A percentile compares a stretch with the other conserved stretches of the same genome.
Evolutionary conservation across 2,329 filamentous ascomycete species (phyloP).

Genomic region (Cryphonectria japonica): DNA sequence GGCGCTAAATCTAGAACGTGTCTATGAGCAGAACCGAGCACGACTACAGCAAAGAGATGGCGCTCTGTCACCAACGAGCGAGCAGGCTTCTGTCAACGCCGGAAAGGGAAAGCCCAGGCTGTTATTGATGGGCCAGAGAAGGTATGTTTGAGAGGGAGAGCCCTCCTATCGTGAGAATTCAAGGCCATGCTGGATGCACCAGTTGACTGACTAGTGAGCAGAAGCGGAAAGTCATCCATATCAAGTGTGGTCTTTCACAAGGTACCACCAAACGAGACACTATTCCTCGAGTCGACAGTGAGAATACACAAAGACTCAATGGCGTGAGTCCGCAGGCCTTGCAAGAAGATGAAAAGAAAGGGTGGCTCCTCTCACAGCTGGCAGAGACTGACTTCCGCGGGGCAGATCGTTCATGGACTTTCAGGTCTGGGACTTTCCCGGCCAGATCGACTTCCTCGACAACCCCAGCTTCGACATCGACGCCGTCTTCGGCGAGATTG

Average conservation of each 20-base stretch:
- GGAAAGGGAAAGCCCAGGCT: constrained; percentile 78
- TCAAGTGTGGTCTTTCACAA: constrained; percentile 99
- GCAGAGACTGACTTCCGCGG: constrained; percentile 25
- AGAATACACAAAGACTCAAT: constrained; percentile 93
- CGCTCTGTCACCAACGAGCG: constrained; percentile 43
- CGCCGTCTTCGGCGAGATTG: constrained; percentile 91
- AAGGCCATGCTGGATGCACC: background rate
- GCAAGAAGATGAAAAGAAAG: background rate
- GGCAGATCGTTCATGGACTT: constrained; percentile 97
- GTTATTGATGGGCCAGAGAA: constrained; percentile 91
- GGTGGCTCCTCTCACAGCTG: background rate
- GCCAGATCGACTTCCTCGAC: constrained; percentile 87
- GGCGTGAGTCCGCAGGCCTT: constrained; percentile 65
- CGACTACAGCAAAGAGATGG: constrained; percentile 55
- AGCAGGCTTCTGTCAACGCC: constrained; percentile 49
- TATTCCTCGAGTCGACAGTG: constrained; percentile 94
- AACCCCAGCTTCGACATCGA: constrained; percentile 89
- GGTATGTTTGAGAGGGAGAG: constrained; percentile 57
- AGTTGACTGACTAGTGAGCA: constrained; percentile 44
- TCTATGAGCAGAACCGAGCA: constrained; percentile 63
- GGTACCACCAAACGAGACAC: constrained; percentile 89
- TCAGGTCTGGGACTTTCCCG: constrained; percentile 96
- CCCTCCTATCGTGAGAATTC: background rate
- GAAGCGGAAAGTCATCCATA: constrained; percentile 97
- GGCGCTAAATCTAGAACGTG: constrained; percentile 65